Evolutionary conservation across 257 asterid genomes (phyloP).

Genomic region (Gentiana macrophylla): DNA sequence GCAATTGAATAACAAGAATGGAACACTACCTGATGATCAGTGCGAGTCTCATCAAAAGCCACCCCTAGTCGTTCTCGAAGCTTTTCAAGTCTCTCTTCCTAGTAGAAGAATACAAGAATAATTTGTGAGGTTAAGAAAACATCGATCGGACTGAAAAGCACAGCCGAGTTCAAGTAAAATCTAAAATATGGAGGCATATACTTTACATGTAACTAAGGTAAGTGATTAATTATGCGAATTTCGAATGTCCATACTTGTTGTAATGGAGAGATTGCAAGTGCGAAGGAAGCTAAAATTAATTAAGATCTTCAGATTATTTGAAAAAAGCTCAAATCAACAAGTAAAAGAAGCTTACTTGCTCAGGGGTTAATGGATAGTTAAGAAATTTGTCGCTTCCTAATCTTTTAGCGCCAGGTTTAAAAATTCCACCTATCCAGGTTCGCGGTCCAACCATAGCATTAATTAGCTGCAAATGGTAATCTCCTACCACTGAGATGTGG

Average conservation of each 20-base stretch:
- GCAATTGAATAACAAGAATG: constrained; percentile 6
- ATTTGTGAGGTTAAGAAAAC: constrained; percentile 3
- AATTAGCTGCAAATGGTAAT: constrained; percentile 52
- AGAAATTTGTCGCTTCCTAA: constrained; percentile 48
- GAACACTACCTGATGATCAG: constrained; percentile 66
- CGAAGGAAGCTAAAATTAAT: not conserved
- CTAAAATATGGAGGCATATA: too few species aligned
- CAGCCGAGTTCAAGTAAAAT: too few species aligned
- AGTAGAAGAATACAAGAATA: constrained; percentile 17
- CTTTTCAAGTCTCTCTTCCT: constrained; percentile 66
- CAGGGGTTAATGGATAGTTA: constrained; percentile 42
- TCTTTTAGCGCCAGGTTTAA: constrained; percentile 53
- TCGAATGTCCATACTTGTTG: not conserved
- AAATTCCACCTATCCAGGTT: constrained; percentile 90
- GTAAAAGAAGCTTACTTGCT: constrained; percentile 42
- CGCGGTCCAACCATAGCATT: constrained; percentile 99
- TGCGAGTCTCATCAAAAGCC: constrained; percentile 66
- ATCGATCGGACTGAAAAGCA: not conserved
- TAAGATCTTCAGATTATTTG: too few species aligned
- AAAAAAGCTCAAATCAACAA: not conserved
- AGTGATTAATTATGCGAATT: too few species aligned
- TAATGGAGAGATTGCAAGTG: not conserved
- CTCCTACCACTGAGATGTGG: constrained; percentile 3
- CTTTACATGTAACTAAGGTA: too few species aligned
- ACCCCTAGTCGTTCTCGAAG: constrained; percentile 73